Conservation (phyloP, 176 grass and related monocot genomes). For the Paspalum vaginatum region DNA sequence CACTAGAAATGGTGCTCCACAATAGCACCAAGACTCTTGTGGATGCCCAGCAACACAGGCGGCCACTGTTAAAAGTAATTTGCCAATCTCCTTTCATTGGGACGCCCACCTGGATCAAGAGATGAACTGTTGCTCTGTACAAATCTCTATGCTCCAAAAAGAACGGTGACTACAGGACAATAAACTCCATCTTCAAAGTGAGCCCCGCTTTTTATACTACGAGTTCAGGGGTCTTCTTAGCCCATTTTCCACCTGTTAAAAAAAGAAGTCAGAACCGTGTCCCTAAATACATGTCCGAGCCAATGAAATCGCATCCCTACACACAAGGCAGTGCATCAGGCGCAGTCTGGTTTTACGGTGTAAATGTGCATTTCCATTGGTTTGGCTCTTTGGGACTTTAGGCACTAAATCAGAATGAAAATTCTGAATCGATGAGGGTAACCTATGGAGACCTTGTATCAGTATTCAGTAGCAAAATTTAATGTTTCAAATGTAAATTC, state of each 20-base stretch:
- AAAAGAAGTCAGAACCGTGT: constrained; percentile 16
- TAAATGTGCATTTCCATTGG: not conserved
- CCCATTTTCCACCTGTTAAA: constrained; percentile 52
- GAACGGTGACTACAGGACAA: constrained; percentile 5
- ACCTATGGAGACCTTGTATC: not conserved
- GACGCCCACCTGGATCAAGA: not conserved
- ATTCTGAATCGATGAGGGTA: not conserved
- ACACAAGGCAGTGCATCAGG: constrained; percentile 3
- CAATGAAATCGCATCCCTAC: not conserved
- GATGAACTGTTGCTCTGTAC: constrained; percentile 40
- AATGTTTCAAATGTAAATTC: not conserved
- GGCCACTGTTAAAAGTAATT: not conserved
- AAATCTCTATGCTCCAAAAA: constrained; percentile 42
- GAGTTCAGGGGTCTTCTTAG: constrained; percentile 63
- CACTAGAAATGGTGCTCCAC: constrained; percentile 12
- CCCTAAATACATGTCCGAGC: constrained; percentile 2
- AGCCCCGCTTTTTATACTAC: constrained; percentile 16
- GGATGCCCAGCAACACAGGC: not conserved
- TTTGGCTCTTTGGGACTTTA: not conserved
- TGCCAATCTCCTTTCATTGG: constrained; percentile 9
- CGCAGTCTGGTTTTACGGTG: not conserved
- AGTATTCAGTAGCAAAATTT: not conserved
- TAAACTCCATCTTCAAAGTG: constrained; percentile 1
- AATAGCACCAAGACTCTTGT: constrained; percentile 28
- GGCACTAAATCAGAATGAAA: not conserved